These are phyloP conservation scores for Candida vartiovaarae DNA, from an alignment of 805 yeast species.

Conservation along the genomic window DNA sequence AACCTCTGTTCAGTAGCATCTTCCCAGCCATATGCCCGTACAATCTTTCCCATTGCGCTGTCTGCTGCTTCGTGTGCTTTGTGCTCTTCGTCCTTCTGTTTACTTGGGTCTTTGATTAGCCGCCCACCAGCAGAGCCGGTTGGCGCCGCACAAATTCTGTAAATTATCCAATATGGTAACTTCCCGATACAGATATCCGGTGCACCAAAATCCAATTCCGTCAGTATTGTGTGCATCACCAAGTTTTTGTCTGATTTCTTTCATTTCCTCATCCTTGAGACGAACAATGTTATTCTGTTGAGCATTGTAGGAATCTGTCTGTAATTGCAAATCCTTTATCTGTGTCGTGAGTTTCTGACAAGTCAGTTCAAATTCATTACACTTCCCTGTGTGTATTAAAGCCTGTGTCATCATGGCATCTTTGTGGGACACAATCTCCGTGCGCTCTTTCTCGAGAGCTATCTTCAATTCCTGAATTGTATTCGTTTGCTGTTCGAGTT, in stretches of 20 bases:
- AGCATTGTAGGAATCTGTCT: background rate
- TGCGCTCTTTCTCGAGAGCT: background rate
- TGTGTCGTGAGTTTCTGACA: background rate
- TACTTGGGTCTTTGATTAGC: no score
- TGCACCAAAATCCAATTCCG: no score
- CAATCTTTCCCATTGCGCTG: conserved; percentile 20
- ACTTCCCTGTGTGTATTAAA: background rate
- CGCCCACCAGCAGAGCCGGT: no score
- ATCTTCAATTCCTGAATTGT: background rate
- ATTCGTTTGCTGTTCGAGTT: conserved; percentile 3
- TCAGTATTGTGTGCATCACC: background rate
- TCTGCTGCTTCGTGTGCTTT: background rate
- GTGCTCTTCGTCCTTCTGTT: no score
- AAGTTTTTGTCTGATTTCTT: conserved; percentile 4
- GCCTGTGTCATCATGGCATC: background rate
- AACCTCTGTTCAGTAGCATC: conserved; percentile 17
- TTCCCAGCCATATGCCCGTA: conserved; percentile 23
- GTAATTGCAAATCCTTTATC: background rate
- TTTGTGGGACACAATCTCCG: background rate
- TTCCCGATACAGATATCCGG: no score
- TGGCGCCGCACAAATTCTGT: no score
- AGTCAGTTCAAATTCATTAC: conserved; percentile 3
- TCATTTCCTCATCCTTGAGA: conserved; percentile 14
- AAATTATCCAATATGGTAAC: no score
- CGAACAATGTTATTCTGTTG: conserved; percentile 1